These are phyloP conservation scores for Achaetomium macrosporum DNA, from an alignment of 2,329 filamentous ascomycete genomes.

Conservation along the genomic window DNA sequence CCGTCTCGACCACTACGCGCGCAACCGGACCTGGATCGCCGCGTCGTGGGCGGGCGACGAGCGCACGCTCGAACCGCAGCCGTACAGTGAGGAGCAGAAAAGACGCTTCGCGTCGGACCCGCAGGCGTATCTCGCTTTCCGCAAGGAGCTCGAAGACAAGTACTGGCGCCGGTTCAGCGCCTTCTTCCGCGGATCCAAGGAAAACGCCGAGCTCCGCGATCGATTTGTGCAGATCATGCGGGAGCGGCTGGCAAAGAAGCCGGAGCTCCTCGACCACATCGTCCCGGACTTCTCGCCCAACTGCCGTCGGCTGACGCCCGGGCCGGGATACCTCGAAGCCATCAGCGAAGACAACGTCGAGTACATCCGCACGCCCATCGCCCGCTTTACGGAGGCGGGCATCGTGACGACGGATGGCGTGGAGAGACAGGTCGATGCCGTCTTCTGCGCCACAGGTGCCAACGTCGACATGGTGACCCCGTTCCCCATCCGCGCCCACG, in stretches of 20 bases:
- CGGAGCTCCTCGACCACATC: constrained; percentile 49
- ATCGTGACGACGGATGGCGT: constrained; percentile 55
- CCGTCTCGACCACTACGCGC: constrained; percentile 58
- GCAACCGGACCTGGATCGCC: constrained; percentile 63
- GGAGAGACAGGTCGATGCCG: constrained; percentile 53
- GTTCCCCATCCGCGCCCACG: constrained; percentile 53
- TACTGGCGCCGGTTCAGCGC: constrained; percentile 56
- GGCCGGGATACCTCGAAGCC: constrained; percentile 62
- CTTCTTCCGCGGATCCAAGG: constrained; percentile 48
- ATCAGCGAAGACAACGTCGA: constrained; percentile 56
- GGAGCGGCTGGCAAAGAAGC: constrained; percentile 46
- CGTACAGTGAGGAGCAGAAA: constrained; percentile 46
- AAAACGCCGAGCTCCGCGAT: constrained; percentile 42
- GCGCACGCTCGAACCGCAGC: constrained; percentile 51
- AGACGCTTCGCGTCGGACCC: constrained; percentile 53
- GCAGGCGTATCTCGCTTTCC: constrained; percentile 52
- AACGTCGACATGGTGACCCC: constrained; percentile 43
- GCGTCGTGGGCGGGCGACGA: constrained; percentile 53
- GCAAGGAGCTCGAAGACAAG: constrained; percentile 51
- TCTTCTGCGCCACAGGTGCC: constrained; percentile 65
- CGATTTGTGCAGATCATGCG: constrained; percentile 50
- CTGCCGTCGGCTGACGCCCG: constrained; percentile 60
- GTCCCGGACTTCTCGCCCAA: constrained; percentile 59
- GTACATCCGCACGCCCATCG: constrained; percentile 53
- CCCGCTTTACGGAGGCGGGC: constrained; percentile 51